Percentiles rank a stretch among this genome's conserved stretches.
Evolutionary conservation across 768 basidiomycete species (phyloP).

Genomic region (Sarcomyxa edulis): DNA sequence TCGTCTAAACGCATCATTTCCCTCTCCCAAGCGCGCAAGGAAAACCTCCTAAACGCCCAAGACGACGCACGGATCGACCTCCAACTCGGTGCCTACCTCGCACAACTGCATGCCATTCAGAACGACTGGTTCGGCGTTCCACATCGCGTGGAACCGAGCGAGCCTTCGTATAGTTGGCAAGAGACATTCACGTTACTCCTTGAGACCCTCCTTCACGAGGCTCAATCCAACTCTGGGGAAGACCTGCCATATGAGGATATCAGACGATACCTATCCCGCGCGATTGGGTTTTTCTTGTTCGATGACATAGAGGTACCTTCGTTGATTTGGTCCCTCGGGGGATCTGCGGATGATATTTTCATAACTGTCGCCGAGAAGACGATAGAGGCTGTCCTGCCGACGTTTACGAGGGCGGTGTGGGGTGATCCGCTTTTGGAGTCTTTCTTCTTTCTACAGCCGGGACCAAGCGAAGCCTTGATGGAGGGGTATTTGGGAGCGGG

Average conservation of each 20-base stretch:
- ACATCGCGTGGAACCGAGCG: conserved; percentile 17
- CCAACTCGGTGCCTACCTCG: conserved; percentile 55
- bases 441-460: conserved; percentile 49
- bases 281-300: conserved; percentile 71
- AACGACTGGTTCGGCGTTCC: conserved; percentile 67
- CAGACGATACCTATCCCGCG: conserved; percentile 51
- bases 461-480: conserved; percentile 42
- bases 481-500: conserved; percentile 57
- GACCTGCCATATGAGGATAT: conserved; percentile 37
- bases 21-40: conserved; percentile 31
- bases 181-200: conserved; percentile 61
- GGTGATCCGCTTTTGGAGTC: conserved; percentile 74
- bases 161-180: conserved; percentile 65
- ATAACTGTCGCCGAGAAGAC: conserved; percentile 13
- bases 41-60: conserved; percentile 26
- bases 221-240: conserved; percentile 22
- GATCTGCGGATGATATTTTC: conserved; percentile 8
- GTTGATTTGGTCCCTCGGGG: conserved; percentile 56
- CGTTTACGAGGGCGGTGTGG: conserved; percentile 56
- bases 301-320: conserved; percentile 73
- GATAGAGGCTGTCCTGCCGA: conserved; percentile 44
- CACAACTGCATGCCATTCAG: conserved; percentile 62
- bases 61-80: conserved; percentile 48
- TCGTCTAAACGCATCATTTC: conserved; percentile 30
- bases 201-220: conserved; percentile 48